Percentiles rank a stretch among this genome's conserved stretches.
phyloP scores from a whole-genome alignment of 768 basidiomycete species.

The Lentinula lateritia region DNA sequence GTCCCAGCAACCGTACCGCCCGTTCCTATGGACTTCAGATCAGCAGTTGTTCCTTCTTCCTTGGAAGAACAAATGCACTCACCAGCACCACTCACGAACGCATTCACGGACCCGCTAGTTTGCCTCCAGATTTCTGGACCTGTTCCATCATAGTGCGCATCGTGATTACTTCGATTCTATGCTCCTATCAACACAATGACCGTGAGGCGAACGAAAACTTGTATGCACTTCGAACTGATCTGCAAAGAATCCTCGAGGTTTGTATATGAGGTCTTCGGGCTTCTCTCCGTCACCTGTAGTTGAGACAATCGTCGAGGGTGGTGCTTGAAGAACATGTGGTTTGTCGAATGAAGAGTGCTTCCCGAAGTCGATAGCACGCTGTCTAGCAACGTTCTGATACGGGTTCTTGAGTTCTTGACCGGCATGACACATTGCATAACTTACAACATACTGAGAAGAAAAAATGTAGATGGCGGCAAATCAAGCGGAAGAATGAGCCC shows the following conservation, averaged over 20 bases:
- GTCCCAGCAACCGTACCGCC: slow-evolving; percentile 92
- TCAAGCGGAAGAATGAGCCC: slow-evolving; percentile 20
- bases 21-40: slow-evolving; percentile 52
- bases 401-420: neutral
- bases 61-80: slow-evolving; percentile 8
- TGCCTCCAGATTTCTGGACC: slow-evolving; percentile 96
- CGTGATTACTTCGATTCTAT: slow-evolving; percentile 84
- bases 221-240: slow-evolving; percentile 83
- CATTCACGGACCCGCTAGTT: slow-evolving; percentile 74
- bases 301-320: slow-evolving; percentile 47
- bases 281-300: slow-evolving; percentile 38
- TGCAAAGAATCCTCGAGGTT: slow-evolving; percentile 85
- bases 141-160: slow-evolving; percentile 85
- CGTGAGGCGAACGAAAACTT: neutral
- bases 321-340: slow-evolving; percentile 33
- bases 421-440: neutral
- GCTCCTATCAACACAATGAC: neutral
- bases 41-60: neutral
- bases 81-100: slow-evolving; percentile 91
- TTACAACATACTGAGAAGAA: slow-evolving; percentile 10
- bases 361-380: slow-evolving; percentile 74
- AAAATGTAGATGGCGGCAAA: neutral
- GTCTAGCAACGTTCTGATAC: slow-evolving; percentile 78
- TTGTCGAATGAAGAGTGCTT: slow-evolving; percentile 23
- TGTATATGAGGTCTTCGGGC: slow-evolving; percentile 30